Evolutionary conservation across 1,284 basidiomycete species (phyloP).

Genomic region (Mrakiaceae sp.): DNA sequence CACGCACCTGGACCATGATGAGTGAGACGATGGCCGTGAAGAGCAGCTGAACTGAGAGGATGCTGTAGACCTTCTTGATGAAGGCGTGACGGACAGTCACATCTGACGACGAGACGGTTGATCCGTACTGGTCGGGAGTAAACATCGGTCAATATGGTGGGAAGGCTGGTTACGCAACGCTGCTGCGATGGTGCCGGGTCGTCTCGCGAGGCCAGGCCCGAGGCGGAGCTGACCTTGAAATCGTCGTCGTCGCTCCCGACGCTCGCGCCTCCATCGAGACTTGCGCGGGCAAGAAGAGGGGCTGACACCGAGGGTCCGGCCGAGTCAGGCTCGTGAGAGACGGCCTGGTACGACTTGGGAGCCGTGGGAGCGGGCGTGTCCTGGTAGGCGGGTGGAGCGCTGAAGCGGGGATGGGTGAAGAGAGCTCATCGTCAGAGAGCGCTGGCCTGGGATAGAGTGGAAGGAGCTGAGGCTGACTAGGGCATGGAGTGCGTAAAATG

Average conservation of each 20-base stretch:
- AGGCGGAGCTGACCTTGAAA: background rate
- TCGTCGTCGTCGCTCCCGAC: constrained; percentile 11
- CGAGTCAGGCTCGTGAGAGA: background rate
- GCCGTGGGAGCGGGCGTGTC: background rate
- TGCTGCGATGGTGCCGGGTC: background rate
- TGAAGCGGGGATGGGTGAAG: background rate
- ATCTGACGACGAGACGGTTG: constrained; percentile 1
- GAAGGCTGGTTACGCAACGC: background rate
- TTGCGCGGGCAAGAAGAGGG: background rate
- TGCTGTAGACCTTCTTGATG: constrained; percentile 28
- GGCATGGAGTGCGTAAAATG: too few relatives aligned
- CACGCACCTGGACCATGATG: constrained; percentile 20
- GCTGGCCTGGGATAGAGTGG: too few relatives aligned
- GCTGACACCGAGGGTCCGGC: background rate
- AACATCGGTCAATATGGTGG: background rate
- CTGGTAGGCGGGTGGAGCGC: constrained; percentile 11
- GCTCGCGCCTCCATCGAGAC: background rate
- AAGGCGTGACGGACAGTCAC: constrained; percentile 29
- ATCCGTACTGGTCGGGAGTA: background rate
- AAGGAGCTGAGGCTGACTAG: too few relatives aligned
- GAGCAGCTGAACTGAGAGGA: constrained; percentile 10
- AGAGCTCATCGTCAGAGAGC: too few relatives aligned
- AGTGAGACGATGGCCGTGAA: constrained; percentile 24
- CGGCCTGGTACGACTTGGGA: constrained; percentile 2
- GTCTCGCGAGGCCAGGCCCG: background rate